Conservation (phyloP, 2,329 filamentous ascomycete genomes). For the Emmonsiellopsis sp. region DNA sequence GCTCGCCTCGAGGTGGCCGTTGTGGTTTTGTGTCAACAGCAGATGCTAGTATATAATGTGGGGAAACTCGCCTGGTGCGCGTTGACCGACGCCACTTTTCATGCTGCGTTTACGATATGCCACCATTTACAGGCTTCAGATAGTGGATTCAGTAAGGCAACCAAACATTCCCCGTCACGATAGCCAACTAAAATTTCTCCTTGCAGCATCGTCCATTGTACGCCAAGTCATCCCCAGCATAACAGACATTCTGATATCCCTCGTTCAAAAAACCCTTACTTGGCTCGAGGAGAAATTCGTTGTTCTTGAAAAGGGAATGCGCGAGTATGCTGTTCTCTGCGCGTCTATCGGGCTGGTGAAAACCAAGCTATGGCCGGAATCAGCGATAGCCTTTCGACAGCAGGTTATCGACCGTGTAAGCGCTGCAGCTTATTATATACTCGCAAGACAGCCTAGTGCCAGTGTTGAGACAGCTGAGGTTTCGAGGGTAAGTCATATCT, state of each 20-base stretch:
- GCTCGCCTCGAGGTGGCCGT: conserved; percentile 27
- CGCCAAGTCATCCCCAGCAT: conserved; percentile 8
- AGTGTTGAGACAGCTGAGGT: neutral
- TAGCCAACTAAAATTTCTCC: neutral
- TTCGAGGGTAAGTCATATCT: conserved; percentile 1
- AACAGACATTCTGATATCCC: conserved; percentile 8
- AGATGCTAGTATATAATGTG: conserved; percentile 23
- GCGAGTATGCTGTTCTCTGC: conserved; percentile 14
- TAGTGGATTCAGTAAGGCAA: conserved; percentile 16
- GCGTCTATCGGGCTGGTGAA: conserved; percentile 13
- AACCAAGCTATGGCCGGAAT: conserved; percentile 9
- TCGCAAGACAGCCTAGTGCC: conserved; percentile 20
- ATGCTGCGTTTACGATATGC: conserved; percentile 28
- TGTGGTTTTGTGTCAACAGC: conserved; percentile 29
- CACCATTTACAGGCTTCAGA: conserved; percentile 24
- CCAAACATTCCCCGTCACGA: neutral
- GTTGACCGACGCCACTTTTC: conserved; percentile 27
- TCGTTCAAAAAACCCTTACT: conserved; percentile 12
- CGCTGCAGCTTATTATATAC: conserved; percentile 25
- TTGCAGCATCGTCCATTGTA: conserved; percentile 9
- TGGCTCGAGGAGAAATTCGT: conserved; percentile 13
- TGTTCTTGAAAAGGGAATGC: conserved; percentile 13
- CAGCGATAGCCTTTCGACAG: conserved; percentile 3
- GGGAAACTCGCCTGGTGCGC: conserved; percentile 21
- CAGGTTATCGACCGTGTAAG: conserved; percentile 27